A percentile compares a stretch with the other conserved stretches of the same genome.
phyloP scores from a whole-genome alignment of 345 rosid species.

The Rhodamnia rubescens region DNA sequence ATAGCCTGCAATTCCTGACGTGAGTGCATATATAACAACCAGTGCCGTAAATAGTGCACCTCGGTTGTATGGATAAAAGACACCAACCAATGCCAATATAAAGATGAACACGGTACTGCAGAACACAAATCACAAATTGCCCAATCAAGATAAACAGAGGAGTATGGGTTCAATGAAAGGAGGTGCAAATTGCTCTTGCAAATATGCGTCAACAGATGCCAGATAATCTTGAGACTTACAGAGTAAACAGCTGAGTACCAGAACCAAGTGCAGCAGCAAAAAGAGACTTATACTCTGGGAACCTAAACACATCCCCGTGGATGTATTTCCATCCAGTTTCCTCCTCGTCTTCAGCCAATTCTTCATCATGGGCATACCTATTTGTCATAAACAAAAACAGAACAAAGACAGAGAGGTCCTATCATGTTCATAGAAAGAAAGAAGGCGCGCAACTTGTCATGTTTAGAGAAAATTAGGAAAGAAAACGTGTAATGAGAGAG shows the following conservation, averaged over 20 bases:
- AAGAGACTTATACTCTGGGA: constrained; percentile 29
- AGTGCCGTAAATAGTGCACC: constrained; percentile 39
- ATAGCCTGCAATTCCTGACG: constrained; percentile 44
- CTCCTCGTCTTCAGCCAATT: constrained; percentile 32
- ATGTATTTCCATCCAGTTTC: constrained; percentile 50
- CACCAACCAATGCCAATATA: constrained; percentile 34
- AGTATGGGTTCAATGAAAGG: background rate
- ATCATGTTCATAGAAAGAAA: background rate
- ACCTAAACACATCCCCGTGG: constrained; percentile 39
- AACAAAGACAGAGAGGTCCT: background rate
- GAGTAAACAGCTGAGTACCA: constrained; percentile 37
- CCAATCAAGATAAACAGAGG: background rate
- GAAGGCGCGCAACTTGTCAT: background rate
- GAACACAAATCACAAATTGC: background rate
- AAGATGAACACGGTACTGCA: constrained; percentile 33
- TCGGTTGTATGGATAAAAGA: constrained; percentile 41
- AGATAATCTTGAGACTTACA: constrained; percentile 16
- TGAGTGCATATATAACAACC: constrained; percentile 40
- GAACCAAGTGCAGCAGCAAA: constrained; percentile 39
- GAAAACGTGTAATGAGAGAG: background rate
- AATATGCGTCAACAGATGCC: background rate
- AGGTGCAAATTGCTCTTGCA: background rate
- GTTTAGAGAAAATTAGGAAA: background rate
- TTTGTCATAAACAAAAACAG: background rate
- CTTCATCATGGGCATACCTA: constrained; percentile 43